These are phyloP conservation scores for Balakata baccata DNA, from an alignment of 345 rosid genomes.

Conservation along the genomic window DNA sequence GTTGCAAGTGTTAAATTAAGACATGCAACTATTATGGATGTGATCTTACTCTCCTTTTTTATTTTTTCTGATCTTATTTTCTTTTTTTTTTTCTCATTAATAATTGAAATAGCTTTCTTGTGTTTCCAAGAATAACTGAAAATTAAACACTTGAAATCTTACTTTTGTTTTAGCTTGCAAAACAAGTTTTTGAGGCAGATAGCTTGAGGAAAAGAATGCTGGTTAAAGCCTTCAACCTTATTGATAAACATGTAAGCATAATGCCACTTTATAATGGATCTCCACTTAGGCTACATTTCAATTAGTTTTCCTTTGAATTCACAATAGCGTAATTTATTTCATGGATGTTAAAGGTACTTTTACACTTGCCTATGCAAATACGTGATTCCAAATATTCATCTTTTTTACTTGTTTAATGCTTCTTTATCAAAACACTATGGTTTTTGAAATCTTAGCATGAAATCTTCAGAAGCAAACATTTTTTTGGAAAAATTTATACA, in stretches of 20 bases:
- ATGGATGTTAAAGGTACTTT: constrained; percentile 6
- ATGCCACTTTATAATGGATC: constrained; percentile 12
- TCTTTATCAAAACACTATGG: not conserved
- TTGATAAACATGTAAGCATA: constrained; percentile 69
- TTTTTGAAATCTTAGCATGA: too few species aligned
- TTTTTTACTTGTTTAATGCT: constrained; percentile 4
- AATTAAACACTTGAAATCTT: constrained; percentile 10
- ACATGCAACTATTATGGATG: not conserved
- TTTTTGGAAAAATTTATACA: not conserved
- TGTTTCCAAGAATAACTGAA: not conserved
- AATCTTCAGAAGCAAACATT: not conserved
- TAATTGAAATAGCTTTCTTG: not conserved
- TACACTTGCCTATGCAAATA: not conserved
- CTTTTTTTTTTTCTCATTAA: not conserved
- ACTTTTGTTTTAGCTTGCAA: constrained; percentile 61
- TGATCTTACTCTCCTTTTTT: not conserved
- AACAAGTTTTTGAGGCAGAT: constrained; percentile 83
- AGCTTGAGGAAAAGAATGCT: constrained; percentile 57
- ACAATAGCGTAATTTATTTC: constrained; percentile 1
- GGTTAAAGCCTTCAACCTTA: constrained; percentile 74
- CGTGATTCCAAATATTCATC: constrained; percentile 5
- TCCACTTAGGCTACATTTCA: constrained; percentile 15
- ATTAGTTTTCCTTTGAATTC: constrained; percentile 5
- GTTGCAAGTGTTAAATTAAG: not conserved
- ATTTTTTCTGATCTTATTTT: not conserved